phyloP scores from a whole-genome alignment of 2,329 filamentous ascomycete species.

The Paraconiothyrium brasiliense region DNA sequence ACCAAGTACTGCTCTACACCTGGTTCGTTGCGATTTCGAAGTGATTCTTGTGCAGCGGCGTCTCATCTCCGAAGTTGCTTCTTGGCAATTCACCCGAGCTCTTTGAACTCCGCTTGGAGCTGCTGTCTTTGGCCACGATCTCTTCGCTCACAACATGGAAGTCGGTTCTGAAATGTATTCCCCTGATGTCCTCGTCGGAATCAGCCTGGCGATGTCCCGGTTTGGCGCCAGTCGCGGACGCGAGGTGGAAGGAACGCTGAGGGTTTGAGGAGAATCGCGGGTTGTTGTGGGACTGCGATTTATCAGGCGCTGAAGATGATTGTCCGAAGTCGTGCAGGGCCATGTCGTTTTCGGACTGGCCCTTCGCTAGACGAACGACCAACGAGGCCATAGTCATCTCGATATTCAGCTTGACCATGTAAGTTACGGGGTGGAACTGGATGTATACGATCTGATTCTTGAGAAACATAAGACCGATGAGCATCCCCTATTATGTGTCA shows the following conservation, averaged over 20 bases:
- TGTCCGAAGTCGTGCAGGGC: constrained; percentile 24
- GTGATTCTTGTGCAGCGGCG: constrained; percentile 30
- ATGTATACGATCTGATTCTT: constrained; percentile 50
- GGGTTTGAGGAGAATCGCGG: not conserved
- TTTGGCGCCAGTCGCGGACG: not conserved
- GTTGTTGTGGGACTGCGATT: constrained; percentile 11
- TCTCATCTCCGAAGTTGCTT: constrained; percentile 41
- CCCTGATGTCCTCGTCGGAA: constrained; percentile 34
- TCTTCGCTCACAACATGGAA: constrained; percentile 34
- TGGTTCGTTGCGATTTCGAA: not conserved
- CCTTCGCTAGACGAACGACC: constrained; percentile 49
- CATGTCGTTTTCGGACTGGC: constrained; percentile 41
- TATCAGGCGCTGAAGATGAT: constrained; percentile 1
- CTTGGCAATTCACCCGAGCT: constrained; percentile 32
- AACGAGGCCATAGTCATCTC: constrained; percentile 57
- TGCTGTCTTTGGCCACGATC: constrained; percentile 19
- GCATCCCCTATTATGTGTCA: constrained; percentile 32
- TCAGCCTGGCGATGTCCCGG: constrained; percentile 23
- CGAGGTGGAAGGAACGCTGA: constrained; percentile 3
- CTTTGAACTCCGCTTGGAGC: constrained; percentile 21
- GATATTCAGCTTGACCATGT: constrained; percentile 57
- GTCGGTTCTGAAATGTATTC: constrained; percentile 40
- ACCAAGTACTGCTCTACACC: not conserved
- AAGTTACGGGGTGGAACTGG: constrained; percentile 55
- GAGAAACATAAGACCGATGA: constrained; percentile 54